Evolutionary conservation across 805 yeast genomes (phyloP), one percentile per base, ranked within the genome.

Genomic region (Starmera amethionina): DNA sequence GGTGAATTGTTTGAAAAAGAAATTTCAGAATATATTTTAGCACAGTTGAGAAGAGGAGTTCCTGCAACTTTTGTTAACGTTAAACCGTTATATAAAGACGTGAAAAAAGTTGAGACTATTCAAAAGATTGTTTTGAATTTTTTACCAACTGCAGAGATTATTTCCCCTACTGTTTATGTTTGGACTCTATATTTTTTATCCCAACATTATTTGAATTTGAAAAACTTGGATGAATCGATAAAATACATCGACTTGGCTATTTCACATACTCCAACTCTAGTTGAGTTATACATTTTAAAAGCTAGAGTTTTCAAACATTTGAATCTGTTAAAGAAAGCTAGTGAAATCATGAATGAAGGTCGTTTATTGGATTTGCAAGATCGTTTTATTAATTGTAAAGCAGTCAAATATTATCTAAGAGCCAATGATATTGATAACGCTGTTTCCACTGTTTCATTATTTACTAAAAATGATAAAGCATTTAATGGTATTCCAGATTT

Each of bases 41-140:
- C 68, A 4, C 84, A 81, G 54, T 71, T 93, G 51, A 63, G 71
- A 46, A 73, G 87, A 41, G 94, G 95, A 33, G 93, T 88, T 30
- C 97, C 97, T 5, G 84, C 96, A 1, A 73, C 93, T 5, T 93
- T 89, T 62, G 82, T 82, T 41, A 82, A 85, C 50, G 76, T 93
- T 38, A 88, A 89, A 62, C 84, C 94, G 1, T 67, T 88, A 47
- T 86, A 85, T 62, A 70, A 65, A 41, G 72, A 67, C 38, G 28
- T 43, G 4, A 8, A 35, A 7, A 60, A 70, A 49, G 42, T 50
- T 30, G 45, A 48, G 9, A 66, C 56, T 37, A 70, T 85, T 42
- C 77, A 72, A 43, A 56, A 70, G 30, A 62, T 83, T 42, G 84
- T 79, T 10, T 46, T 60, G 34, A 71, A 73, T 4, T 79, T 75